Evolutionary conservation across 2,329 filamentous ascomycete species (phyloP).

Genomic region (Chrysoporthe puriensis): DNA sequence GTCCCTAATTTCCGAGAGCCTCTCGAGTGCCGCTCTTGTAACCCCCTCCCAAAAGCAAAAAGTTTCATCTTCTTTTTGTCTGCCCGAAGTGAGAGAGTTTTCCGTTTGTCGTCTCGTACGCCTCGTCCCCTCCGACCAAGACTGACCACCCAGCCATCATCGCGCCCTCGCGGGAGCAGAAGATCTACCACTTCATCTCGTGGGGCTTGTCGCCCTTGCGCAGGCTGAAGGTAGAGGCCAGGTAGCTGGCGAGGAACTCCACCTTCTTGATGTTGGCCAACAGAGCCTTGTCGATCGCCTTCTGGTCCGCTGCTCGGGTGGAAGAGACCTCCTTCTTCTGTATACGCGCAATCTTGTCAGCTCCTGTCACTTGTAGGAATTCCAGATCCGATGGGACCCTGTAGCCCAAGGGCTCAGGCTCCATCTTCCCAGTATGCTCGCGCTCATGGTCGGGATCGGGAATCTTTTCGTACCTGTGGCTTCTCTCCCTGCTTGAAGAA

Average conservation of each 20-base stretch:
- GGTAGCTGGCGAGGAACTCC: conserved; percentile 90
- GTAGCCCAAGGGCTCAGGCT: background rate
- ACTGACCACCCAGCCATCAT: conserved; percentile 15
- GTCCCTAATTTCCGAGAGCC: conserved; percentile 37
- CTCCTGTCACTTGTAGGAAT: conserved; percentile 10
- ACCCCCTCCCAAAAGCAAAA: conserved; percentile 30
- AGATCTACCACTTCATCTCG: conserved; percentile 96
- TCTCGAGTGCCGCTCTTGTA: conserved; percentile 30
- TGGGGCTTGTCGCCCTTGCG: conserved; percentile 99
- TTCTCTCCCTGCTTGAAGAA: conserved; percentile 99
- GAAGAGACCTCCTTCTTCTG: conserved; percentile 97
- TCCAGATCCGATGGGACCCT: background rate
- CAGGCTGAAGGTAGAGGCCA: conserved; percentile 94
- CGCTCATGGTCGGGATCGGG: background rate
- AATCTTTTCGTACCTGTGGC: conserved; percentile 60
- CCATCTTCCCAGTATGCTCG: conserved; percentile 3
- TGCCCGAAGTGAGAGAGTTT: conserved; percentile 31
- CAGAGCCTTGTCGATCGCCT: conserved; percentile 96
- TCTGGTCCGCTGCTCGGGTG: conserved; percentile 95
- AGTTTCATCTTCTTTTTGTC: conserved; percentile 33
- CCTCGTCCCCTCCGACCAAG: conserved; percentile 28
- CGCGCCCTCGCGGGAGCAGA: conserved; percentile 16
- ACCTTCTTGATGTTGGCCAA: conserved; percentile 98
- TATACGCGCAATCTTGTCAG: conserved; percentile 44
- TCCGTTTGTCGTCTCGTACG: conserved; percentile 30